Percentiles rank a stretch among this genome's conserved stretches.
phyloP scores from a whole-genome alignment of 306 rosid species.

The Rubus parviflorus region DNA sequence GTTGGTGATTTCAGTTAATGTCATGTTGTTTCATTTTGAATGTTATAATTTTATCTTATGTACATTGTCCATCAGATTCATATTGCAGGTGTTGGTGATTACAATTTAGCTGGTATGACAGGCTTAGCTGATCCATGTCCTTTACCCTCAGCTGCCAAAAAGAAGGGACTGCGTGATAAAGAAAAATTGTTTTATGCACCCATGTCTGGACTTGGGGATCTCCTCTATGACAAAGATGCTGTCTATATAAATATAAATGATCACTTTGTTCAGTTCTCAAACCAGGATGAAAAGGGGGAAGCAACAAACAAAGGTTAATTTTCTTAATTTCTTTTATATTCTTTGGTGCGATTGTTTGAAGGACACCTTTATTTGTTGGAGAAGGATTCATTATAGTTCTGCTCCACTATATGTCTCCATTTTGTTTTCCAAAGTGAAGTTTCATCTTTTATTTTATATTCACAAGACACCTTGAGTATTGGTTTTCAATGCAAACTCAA shows the following conservation, averaged over 20 bases:
- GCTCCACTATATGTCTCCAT: neutral
- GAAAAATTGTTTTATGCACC: constrained; percentile 91
- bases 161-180: constrained; percentile 93
- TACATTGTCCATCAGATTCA: constrained; percentile 65
- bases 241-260: constrained; percentile 87
- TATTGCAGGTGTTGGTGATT: constrained; percentile 96
- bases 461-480: neutral
- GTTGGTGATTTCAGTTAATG: neutral
- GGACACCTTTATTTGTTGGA: neutral
- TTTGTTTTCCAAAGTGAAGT: neutral
- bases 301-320: constrained; percentile 51
- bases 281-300: constrained; percentile 55
- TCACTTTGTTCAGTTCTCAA: constrained; percentile 80
- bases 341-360: neutral
- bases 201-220: constrained; percentile 97
- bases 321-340: constrained; percentile 10
- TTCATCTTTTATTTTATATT: neutral
- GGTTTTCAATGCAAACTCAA: neutral
- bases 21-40: neutral
- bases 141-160: constrained; percentile 96
- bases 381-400: neutral
- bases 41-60: constrained; percentile 20
- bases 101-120: constrained; percentile 52
- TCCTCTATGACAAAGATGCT: constrained; percentile 92
- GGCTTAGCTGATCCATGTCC: constrained; percentile 90